Evolutionary conservation across 1,139 yeast genomes (phyloP).

Genomic region (Candida smagusa): DNA sequence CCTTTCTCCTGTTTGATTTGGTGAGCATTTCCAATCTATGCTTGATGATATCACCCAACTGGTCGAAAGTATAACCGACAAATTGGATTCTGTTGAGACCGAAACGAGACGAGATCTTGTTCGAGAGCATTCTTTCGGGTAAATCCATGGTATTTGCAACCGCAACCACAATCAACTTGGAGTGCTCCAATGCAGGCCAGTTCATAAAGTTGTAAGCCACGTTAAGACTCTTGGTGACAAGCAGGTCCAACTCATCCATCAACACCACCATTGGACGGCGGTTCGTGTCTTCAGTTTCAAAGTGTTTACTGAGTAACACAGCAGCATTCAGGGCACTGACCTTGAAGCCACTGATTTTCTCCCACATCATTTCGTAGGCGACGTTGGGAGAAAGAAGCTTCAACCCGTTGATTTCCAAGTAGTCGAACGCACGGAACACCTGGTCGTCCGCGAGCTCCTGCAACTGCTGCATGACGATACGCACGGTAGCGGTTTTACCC

Average conservation of each 20-base stretch:
- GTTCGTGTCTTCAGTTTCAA: slow-evolving; percentile 18
- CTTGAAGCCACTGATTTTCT: slow-evolving; percentile 60
- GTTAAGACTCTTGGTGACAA: slow-evolving; percentile 79
- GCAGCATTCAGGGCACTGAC: slow-evolving; percentile 65
- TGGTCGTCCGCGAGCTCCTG: slow-evolving; percentile 41
- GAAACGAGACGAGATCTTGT: slow-evolving; percentile 85
- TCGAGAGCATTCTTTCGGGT: slow-evolving; percentile 84
- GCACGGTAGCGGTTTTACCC: slow-evolving; percentile 91
- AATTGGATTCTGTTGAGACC: slow-evolving; percentile 87
- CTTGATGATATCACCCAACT: slow-evolving; percentile 70
- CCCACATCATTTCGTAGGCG: slow-evolving; percentile 86
- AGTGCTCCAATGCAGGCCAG: slow-evolving; percentile 87
- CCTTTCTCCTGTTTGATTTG: slow-evolving; percentile 32
- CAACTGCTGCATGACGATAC: slow-evolving; percentile 78
- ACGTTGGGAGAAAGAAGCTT: slow-evolving; percentile 78
- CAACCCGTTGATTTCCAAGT: slow-evolving; percentile 86
- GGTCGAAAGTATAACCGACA: slow-evolving; percentile 81
- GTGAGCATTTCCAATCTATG: slow-evolving; percentile 62
- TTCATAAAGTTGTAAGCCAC: slow-evolving; percentile 95
- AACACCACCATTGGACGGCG: slow-evolving; percentile 67
- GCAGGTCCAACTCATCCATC: slow-evolving; percentile 90
- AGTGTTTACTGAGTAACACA: slow-evolving; percentile 36
- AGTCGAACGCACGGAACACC: slow-evolving; percentile 60
- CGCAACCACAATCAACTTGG: slow-evolving; percentile 83
- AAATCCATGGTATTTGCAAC: slow-evolving; percentile 97